phyloP scores from a whole-genome alignment of 2,329 filamentous ascomycete genomes.

The Akanthomyces muscarius region DNA sequence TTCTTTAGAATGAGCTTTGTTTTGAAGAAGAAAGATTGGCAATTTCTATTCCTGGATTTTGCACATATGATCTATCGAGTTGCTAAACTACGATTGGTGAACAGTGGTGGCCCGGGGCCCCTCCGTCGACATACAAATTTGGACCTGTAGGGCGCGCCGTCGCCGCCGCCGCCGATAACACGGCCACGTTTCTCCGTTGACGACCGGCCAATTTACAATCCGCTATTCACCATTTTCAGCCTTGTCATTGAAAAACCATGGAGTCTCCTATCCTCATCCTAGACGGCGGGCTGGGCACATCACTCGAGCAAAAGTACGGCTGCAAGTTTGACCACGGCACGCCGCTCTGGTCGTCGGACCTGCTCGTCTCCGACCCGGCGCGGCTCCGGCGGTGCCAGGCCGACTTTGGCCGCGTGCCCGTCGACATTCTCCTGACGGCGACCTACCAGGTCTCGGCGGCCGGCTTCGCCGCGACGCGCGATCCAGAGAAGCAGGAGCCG shows the following conservation, averaged over 20 bases:
- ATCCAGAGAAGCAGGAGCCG: slow-evolving; percentile 27
- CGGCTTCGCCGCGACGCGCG: slow-evolving; percentile 49
- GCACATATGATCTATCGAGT: too few relatives aligned
- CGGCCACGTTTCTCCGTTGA: background rate
- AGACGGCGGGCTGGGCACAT: slow-evolving; percentile 65
- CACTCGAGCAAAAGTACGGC: slow-evolving; percentile 55
- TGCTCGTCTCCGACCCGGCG: slow-evolving; percentile 51
- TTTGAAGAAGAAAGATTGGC: too few relatives aligned
- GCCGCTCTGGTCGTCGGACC: slow-evolving; percentile 65
- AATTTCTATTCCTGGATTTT: too few relatives aligned
- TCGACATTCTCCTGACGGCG: slow-evolving; percentile 61
- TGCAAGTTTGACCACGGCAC: slow-evolving; percentile 48
- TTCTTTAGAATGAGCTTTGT: background rate
- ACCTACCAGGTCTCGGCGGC: slow-evolving; percentile 62
- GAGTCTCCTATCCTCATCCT: slow-evolving; percentile 44
- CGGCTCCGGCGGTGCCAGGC: slow-evolving; percentile 53
- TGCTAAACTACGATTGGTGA: background rate
- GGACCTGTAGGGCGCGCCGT: background rate
- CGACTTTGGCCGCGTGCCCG: slow-evolving; percentile 49
- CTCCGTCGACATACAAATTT: background rate
- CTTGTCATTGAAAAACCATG: background rate
- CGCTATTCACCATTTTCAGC: background rate
- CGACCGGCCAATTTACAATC: background rate
- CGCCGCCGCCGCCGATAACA: background rate
- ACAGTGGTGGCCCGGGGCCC: background rate